Evolutionary conservation across 495 filamentous ascomycete genomes (phyloP).

Genomic region (Podospora didyma): DNA sequence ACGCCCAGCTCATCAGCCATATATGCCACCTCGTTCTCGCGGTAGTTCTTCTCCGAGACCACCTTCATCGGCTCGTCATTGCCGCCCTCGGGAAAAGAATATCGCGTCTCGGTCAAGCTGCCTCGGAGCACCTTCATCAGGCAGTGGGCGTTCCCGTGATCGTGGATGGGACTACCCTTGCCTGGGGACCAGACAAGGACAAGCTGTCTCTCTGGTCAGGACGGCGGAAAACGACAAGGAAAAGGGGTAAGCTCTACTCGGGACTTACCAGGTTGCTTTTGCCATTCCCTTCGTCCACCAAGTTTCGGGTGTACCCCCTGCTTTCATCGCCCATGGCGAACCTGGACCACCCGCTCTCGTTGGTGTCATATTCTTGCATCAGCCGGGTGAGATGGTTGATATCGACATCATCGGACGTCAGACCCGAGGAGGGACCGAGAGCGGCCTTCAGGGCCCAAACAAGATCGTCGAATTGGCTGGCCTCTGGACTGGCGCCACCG

Average conservation of each 20-base stretch:
- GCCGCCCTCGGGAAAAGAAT: slow-evolving; percentile 62
- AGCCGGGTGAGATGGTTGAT: slow-evolving; percentile 59
- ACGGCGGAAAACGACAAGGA: slow-evolving; percentile 9
- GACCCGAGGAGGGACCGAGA: slow-evolving; percentile 73
- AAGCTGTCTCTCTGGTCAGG: slow-evolving; percentile 47
- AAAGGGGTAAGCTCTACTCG: neutral
- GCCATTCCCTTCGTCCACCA: slow-evolving; percentile 87
- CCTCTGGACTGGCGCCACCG: slow-evolving; percentile 3
- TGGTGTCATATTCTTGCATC: slow-evolving; percentile 69
- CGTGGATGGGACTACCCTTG: slow-evolving; percentile 81
- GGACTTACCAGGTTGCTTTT: slow-evolving; percentile 79
- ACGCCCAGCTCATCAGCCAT: slow-evolving; percentile 61
- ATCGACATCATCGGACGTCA: slow-evolving; percentile 75
- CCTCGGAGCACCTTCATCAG: slow-evolving; percentile 70
- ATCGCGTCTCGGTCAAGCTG: slow-evolving; percentile 72
- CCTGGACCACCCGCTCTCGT: slow-evolving; percentile 62
- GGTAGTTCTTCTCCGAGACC: slow-evolving; percentile 50
- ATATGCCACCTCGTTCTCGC: slow-evolving; percentile 42
- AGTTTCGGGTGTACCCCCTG: slow-evolving; percentile 76
- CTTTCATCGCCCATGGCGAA: slow-evolving; percentile 65
- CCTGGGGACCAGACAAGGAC: slow-evolving; percentile 91
- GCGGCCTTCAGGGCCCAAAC: slow-evolving; percentile 65
- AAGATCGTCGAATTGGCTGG: slow-evolving; percentile 63
- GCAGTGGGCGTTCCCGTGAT: slow-evolving; percentile 82
- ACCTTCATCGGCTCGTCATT: slow-evolving; percentile 49